Evolutionary conservation across 352 stramenopile species (phyloP).

Genomic region (Lagenidium sp.): DNA sequence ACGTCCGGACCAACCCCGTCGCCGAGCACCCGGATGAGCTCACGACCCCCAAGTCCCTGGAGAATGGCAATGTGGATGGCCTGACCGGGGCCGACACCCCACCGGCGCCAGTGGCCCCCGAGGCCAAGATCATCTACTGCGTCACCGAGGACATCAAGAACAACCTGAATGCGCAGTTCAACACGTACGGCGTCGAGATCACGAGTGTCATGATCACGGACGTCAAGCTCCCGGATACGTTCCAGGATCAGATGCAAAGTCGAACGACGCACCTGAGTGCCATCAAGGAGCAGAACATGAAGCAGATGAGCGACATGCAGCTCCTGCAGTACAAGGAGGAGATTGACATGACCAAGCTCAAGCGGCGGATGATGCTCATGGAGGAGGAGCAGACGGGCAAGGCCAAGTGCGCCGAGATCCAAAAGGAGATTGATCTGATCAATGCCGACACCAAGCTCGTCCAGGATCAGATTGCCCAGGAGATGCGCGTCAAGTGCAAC

Average conservation of each 20-base stretch:
- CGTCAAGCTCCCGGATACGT: conserved; percentile 44
- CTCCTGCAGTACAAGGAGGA: conserved; percentile 50
- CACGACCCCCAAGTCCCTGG: conserved; percentile 13
- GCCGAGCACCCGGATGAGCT: conserved; percentile 10
- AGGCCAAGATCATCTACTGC: conserved; percentile 24
- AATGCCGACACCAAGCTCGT: conserved; percentile 2
- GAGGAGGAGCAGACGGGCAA: conserved; percentile 58
- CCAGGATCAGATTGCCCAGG: background rate
- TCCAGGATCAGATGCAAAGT: conserved; percentile 59
- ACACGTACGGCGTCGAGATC: conserved; percentile 59
- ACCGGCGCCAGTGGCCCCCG: background rate
- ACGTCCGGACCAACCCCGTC: conserved; percentile 10
- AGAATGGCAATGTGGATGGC: background rate
- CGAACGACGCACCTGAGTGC: conserved; percentile 56
- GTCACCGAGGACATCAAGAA: conserved; percentile 59
- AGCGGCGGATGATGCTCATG: conserved; percentile 35
- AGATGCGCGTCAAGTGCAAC: conserved; percentile 11
- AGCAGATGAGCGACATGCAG: conserved; percentile 74
- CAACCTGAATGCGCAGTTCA: conserved; percentile 62
- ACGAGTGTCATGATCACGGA: conserved; percentile 56
- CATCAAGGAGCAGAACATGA: conserved; percentile 73
- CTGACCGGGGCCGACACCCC: background rate
- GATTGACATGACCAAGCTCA: conserved; percentile 42
- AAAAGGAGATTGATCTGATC: conserved; percentile 21
- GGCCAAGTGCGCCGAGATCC: conserved; percentile 40